These are phyloP conservation scores for Neonectria coccinea DNA, from an alignment of 2,329 filamentous ascomycete species.

Conservation along the genomic window DNA sequence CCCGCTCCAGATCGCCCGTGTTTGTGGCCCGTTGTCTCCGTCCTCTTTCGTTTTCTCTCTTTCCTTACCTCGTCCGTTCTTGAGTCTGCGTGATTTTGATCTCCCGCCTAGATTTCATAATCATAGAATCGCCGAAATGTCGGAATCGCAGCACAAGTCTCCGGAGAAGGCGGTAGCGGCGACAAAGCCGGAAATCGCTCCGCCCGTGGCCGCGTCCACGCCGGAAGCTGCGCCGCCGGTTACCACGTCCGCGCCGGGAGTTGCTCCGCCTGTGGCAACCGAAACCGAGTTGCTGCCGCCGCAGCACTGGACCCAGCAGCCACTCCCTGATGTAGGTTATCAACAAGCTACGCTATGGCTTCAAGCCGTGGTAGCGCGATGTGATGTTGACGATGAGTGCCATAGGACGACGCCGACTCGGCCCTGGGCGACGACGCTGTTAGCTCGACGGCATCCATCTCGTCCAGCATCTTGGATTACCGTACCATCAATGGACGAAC, in stretches of 20 bases:
- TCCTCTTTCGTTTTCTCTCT: not conserved
- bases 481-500: constrained; percentile 32
- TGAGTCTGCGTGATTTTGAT: not conserved
- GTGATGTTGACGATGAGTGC: not conserved
- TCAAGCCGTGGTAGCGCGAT: not conserved
- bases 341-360: not conserved
- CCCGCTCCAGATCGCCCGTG: not conserved
- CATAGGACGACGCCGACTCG: constrained; percentile 27
- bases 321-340: constrained; percentile 8
- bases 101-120: not conserved
- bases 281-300: constrained; percentile 18
- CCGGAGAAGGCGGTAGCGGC: not conserved
- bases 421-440: constrained; percentile 32
- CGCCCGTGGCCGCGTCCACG: not conserved
- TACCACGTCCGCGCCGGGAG: not conserved
- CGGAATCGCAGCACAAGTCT: not conserved
- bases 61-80: not conserved
- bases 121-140: not conserved
- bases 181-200: not conserved
- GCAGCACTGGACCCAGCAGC: constrained; percentile 26
- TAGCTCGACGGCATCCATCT: constrained; percentile 32
- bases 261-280: not conserved
- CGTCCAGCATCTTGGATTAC: constrained; percentile 29
- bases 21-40: not conserved
- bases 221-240: not conserved